phyloP scores from a whole-genome alignment of 1,284 basidiomycete species.

The Naganishia albida region DNA sequence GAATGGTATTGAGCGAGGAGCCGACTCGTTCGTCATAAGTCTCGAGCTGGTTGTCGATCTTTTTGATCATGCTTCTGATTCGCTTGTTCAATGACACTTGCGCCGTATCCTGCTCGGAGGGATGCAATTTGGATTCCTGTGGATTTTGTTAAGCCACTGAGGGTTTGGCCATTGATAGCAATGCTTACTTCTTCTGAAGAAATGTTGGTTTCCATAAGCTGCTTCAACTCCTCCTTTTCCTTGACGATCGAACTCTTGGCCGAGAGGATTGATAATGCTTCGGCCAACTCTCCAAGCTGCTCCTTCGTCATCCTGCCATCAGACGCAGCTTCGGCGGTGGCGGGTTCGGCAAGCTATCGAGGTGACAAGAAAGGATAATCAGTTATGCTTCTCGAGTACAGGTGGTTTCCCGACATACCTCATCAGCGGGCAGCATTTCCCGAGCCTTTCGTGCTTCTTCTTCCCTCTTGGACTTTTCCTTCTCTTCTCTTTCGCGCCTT shows the following conservation, averaged over 20 bases:
- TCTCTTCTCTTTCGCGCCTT: conserved; percentile 70
- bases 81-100: conserved; percentile 75
- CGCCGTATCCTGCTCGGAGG: conserved; percentile 50
- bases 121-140: conserved; percentile 53
- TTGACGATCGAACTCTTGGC: conserved; percentile 96
- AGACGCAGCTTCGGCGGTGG: conserved; percentile 9
- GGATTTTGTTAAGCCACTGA: background rate
- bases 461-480: conserved; percentile 62
- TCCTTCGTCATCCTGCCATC: conserved; percentile 95
- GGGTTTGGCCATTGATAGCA: background rate
- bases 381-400: background rate
- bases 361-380: background rate
- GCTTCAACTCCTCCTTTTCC: conserved; percentile 86
- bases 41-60: conserved; percentile 89
- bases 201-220: conserved; percentile 88
- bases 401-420: conserved; percentile 56
- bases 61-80: conserved; percentile 91
- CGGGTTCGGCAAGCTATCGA: conserved; percentile 23
- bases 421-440: conserved; percentile 74
- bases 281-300: conserved; percentile 89
- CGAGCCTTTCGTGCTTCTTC: conserved; percentile 72
- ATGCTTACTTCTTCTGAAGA: conserved; percentile 73
- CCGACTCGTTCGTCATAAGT: conserved; percentile 92
- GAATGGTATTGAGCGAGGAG: conserved; percentile 88
- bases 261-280: conserved; percentile 82